Percentiles rank a stretch among this genome's conserved stretches.
phyloP scores from a whole-genome alignment of 148 eudicot species.

The Camellia granthamiana region DNA sequence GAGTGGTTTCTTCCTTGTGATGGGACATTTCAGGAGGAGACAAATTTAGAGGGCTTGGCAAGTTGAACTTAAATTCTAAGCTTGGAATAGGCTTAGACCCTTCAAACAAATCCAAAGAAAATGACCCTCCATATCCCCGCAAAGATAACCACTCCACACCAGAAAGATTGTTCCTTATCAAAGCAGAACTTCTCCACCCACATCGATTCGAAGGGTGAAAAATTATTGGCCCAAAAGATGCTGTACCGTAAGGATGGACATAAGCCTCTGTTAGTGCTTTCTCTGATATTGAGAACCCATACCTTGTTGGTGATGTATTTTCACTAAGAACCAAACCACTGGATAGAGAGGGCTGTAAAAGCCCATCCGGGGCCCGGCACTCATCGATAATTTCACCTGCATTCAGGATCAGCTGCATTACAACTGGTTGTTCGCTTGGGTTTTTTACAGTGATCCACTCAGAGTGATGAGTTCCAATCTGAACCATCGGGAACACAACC shows the following conservation, averaged over 20 bases:
- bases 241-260: constrained; percentile 61
- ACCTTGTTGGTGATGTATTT: constrained; percentile 36
- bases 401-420: constrained; percentile 70
- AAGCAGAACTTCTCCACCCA: constrained; percentile 76
- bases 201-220: constrained; percentile 80
- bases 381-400: constrained; percentile 49
- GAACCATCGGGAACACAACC: constrained; percentile 56
- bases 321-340: constrained; percentile 37
- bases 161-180: constrained; percentile 79
- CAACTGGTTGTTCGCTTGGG: constrained; percentile 63
- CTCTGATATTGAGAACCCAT: constrained; percentile 61
- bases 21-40: constrained; percentile 30
- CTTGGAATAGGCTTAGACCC: constrained; percentile 44
- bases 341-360: constrained; percentile 44
- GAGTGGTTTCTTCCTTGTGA: constrained; percentile 22
- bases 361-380: constrained; percentile 43
- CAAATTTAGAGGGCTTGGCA: constrained; percentile 34
- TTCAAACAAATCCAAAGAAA: constrained; percentile 60
- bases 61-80: constrained; percentile 56
- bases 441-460: constrained; percentile 59
- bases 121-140: constrained; percentile 71
- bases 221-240: constrained; percentile 65
- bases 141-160: constrained; percentile 79
- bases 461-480: constrained; percentile 49
- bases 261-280: constrained; percentile 59